Base-by-base conservation (phyloP, 352 stramenopile species). In the Globisporangium mamillatum region DNA sequence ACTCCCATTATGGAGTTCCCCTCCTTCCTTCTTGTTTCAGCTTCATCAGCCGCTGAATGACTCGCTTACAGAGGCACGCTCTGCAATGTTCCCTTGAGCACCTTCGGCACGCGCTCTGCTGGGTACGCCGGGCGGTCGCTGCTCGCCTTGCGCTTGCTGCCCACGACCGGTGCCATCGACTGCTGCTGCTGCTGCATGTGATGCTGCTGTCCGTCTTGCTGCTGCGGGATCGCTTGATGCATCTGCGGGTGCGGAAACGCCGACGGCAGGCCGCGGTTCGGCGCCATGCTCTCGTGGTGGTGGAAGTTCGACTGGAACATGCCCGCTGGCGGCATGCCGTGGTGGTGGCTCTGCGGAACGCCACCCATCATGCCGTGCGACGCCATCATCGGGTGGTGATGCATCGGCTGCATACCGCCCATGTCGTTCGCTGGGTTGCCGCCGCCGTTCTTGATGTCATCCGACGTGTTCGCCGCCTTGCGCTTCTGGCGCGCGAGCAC, bases 401-500 rank as follows among this genome's bases (percentile, higher is more conserved):
- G 65, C 78, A 86, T 77, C 14, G 62, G 46, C 57, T 73, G 68
- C 68, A 64, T 73, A 18, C 34, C 53, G 10, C 41, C 57, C 29
- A 59, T 66, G 5, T 46, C 60, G 54, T 44, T 60, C 50, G 16
- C 62, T 20, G 32, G 25, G 38, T 44, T 53, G 24, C 58, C 38
- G 29, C 60, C 34, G 29, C 60, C 24, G 60, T 73, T 70, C 55
- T 78, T 58, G 69, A 80, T 67, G 56, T 88, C 81, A 12, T 75
- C 69, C 50, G 69, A 46, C 9, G 69, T 79, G n/a, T 76, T 80
- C 27, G 84, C 84, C 0, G 88, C 85, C 72, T 95, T 95, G 69
- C 88, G 81, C 70, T 95, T 95, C 70, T 95, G 88, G 3, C 88
- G 85, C 3, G 88, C 88, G 8, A 95, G 75, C 57, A 95, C 88